Percentiles rank a stretch among this genome's conserved stretches.
phyloP scores from a whole-genome alignment of 2,329 filamentous ascomycete genomes.

The Alternaria ethzedia region DNA sequence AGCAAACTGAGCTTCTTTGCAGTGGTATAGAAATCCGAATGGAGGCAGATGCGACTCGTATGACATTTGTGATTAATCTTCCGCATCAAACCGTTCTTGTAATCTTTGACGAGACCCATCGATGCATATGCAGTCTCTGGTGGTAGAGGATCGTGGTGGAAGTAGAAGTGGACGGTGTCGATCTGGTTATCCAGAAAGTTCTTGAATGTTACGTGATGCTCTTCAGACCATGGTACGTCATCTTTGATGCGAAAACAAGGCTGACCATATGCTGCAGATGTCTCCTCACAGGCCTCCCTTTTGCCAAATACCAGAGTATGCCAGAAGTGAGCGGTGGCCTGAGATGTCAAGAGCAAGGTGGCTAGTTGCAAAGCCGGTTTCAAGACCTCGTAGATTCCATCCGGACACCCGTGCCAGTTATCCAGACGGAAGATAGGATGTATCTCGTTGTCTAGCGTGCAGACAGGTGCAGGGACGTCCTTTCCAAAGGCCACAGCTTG shows the following conservation, averaged over 20 bases:
- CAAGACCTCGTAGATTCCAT: slow-evolving; percentile 47
- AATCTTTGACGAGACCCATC: slow-evolving; percentile 48
- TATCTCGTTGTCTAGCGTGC: slow-evolving; percentile 45
- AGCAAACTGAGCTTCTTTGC: slow-evolving; percentile 48
- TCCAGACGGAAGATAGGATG: slow-evolving; percentile 47
- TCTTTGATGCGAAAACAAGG: slow-evolving; percentile 45
- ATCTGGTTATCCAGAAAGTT: slow-evolving; percentile 40
- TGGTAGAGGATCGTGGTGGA: slow-evolving; percentile 45
- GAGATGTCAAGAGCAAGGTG: slow-evolving; percentile 43
- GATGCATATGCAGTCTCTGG: slow-evolving; percentile 47
- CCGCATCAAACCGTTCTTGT: slow-evolving; percentile 45
- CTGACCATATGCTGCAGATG: slow-evolving; percentile 41
- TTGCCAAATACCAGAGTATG: slow-evolving; percentile 48
- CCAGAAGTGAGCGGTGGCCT: slow-evolving; percentile 48
- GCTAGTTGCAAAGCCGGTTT: slow-evolving; percentile 46
- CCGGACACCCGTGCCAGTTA: slow-evolving; percentile 49
- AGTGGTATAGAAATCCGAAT: slow-evolving; percentile 50
- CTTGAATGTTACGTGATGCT: slow-evolving; percentile 38
- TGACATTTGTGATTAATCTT: slow-evolving; percentile 46
- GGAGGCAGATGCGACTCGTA: slow-evolving; percentile 47
- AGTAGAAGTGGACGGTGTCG: slow-evolving; percentile 49
- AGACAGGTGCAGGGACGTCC: slow-evolving; percentile 21
- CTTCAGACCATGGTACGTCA: slow-evolving; percentile 43
- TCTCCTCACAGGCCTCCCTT: slow-evolving; percentile 36
- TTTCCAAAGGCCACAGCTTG: slow-evolving; percentile 45